These are phyloP conservation scores for Fusarium nodosum DNA, from an alignment of 2,329 filamentous ascomycete species.

Conservation along the genomic window DNA sequence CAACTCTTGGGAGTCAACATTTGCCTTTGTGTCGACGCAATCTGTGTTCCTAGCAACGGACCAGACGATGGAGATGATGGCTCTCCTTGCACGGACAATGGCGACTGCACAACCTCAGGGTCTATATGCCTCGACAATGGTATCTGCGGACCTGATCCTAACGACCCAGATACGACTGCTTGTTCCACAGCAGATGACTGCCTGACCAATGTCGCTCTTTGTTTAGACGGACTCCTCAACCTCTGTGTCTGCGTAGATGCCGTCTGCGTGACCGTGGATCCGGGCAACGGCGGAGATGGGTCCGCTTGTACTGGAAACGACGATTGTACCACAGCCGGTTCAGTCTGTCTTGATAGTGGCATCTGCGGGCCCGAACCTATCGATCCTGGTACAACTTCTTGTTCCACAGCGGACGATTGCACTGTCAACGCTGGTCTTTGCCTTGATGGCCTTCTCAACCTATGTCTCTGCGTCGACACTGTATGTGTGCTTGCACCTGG, in stretches of 20 bases:
- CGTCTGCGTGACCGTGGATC: background rate
- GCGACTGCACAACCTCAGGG: background rate
- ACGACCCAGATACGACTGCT: background rate
- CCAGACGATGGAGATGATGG: background rate
- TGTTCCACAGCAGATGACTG: conserved; percentile 8
- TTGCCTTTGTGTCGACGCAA: background rate
- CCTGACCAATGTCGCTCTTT: background rate
- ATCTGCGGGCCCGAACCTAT: background rate
- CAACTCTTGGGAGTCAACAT: background rate
- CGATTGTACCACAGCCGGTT: background rate
- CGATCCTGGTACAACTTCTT: background rate
- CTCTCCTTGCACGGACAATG: background rate
- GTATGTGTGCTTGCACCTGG: conserved; percentile 3
- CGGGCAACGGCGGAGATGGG: background rate
- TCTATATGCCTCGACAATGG: conserved; percentile 4
- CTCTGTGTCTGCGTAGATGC: conserved; percentile 2
- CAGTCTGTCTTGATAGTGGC: conserved; percentile 1
- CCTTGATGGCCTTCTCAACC: background rate
- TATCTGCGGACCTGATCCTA: background rate
- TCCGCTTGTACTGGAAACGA: background rate
- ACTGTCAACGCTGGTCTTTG: background rate
- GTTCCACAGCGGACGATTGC: conserved; percentile 2
- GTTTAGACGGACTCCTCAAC: conserved; percentile 3
- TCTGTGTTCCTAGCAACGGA: background rate
- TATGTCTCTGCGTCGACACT: conserved; percentile 4